Evolutionary conservation across 805 yeast species (phyloP), one percentile per base, ranked within the genome.

Genomic region (Komagataella ulmi): DNA sequence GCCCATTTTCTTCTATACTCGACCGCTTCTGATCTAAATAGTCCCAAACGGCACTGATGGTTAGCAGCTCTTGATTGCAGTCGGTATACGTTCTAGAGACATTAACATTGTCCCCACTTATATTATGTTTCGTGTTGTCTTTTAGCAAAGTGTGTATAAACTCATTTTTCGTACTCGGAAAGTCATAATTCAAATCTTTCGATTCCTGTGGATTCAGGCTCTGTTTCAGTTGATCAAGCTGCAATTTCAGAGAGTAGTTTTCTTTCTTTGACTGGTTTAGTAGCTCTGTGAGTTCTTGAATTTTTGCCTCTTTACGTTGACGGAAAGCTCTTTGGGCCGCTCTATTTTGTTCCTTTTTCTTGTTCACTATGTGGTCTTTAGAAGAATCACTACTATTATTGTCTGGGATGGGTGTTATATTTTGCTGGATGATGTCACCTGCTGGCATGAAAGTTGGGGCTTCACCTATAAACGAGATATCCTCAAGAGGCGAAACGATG

Each of bases 241-340:
- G 73, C 48, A 62, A 61, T 50, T 69, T 62, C 48, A 76, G 54
- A n/a, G 62, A 61, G 51, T 69, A 71, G 24, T 70, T 55, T 53
- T 71, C 75, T 18, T 49, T 49, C 71, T 77, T 91, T 46, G 85
- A 76, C 53, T 73, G 70, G 17, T 69, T 66, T 54, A 88, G 66
- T 61, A 80, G 80, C 3, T 66, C 66, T 56, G 84, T 83, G 46
- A 88, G 70, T 57, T 83, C 89, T 61, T 81, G 83, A 54, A 85
- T 65, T 58, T 76, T 80, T 50, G 79, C 77, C 63, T 85, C 93
- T 63, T 84, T 85, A 49, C 95, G 77, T 64, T 86, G 90, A 54
- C 95, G 71, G 65, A 85, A 88, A 2, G 95, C 95, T 57, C 89
- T 72, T 66, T 88, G 96, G 1, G 95, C 95, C 8, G 90, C 90